Evolutionary conservation across 2,329 filamentous ascomycete genomes (phyloP), one percentile per base, ranked within the genome.

Genomic region (Xylariaceae sp.): DNA sequence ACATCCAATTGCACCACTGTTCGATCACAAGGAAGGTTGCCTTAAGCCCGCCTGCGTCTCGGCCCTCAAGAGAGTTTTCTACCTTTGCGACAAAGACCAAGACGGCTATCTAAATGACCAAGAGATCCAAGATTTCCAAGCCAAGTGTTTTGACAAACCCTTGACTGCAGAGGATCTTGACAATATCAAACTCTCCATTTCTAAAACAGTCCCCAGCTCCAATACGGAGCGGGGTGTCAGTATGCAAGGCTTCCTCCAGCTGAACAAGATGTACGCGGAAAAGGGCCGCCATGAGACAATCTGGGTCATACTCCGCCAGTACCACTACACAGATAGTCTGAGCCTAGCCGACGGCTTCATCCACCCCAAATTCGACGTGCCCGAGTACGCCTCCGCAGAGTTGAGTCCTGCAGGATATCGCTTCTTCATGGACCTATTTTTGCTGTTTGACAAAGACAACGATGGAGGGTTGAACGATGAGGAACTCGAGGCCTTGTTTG

Each of bases 251-350:
- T 98, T 98, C 55, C 66, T 98, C 34, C 78, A 90, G 50, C 69
- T 98, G 27, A 97, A 97, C 67, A 95, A 89, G 64, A 78, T 97
- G 41, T 98, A 96, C 59, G 92, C 89, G 0, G 90, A 97, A 60
- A 97, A 97, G 60, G 92, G 92, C 9, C 84, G 92, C 9, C 92
- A 98, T 59, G 92, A 98, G 65, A 98, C 92, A 0, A 92, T 97
- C 30, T 98, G 92, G 92, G 88, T 94, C 45, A 96, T 98, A 44
- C 66, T 98, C 46, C 79, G 92, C 41, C 89, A 92, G 51, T 95
- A 95, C 53, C 86, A 94, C 55, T 97, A 98, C 57, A 96, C 90
- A 0, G 92, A 97, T 66, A 96, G 88, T 59, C 67, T 98, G 32
- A 94, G 87, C 46, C 68, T 98, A 27, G 88, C 90, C 55, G 89